A percentile compares a stretch with the other conserved stretches of the same genome.
Evolutionary conservation across 768 basidiomycete species (phyloP).

Genomic region (Russula earlei): DNA sequence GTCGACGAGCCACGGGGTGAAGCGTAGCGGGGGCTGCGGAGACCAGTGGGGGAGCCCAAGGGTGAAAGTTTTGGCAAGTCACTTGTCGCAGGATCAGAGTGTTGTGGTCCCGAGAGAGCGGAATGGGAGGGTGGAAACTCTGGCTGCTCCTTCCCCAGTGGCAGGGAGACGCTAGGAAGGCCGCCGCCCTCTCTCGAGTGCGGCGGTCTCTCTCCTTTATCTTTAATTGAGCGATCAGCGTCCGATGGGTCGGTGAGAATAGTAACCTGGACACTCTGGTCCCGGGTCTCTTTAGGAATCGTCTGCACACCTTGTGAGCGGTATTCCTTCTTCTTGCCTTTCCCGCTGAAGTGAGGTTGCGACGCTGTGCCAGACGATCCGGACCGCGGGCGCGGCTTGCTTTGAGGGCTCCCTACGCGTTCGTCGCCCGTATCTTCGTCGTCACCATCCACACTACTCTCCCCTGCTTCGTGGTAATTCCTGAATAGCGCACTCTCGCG

Average conservation of each 20-base stretch:
- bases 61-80: slow-evolving; percentile 24
- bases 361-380: slow-evolving; percentile 22
- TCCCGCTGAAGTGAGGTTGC: slow-evolving; percentile 10
- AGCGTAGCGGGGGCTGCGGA: slow-evolving; percentile 17
- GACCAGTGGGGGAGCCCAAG: slow-evolving; percentile 25
- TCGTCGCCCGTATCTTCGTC: slow-evolving; percentile 47
- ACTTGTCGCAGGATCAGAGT: neutral
- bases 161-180: neutral
- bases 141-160: neutral
- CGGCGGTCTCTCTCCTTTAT: slow-evolving; percentile 9
- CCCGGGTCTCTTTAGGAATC: slow-evolving; percentile 40
- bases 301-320: slow-evolving; percentile 67
- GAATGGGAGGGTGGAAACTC: neutral
- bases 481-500: slow-evolving; percentile 29
- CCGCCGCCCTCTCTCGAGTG: slow-evolving; percentile 10
- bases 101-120: neutral
- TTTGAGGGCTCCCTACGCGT: slow-evolving; percentile 26
- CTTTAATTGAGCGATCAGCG: slow-evolving; percentile 18
- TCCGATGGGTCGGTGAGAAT: slow-evolving; percentile 15
- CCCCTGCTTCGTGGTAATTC: slow-evolving; percentile 50
- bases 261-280: slow-evolving; percentile 52
- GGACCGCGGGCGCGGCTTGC: slow-evolving; percentile 22
- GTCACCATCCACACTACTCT: slow-evolving; percentile 72
- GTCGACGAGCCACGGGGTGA: slow-evolving; percentile 22
- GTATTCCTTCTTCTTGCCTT: slow-evolving; percentile 45